Evolutionary conservation across 2,329 filamentous ascomycete genomes (phyloP), one percentile per base, ranked within the genome.

Genomic region (Colletotrichum simmondsii): DNA sequence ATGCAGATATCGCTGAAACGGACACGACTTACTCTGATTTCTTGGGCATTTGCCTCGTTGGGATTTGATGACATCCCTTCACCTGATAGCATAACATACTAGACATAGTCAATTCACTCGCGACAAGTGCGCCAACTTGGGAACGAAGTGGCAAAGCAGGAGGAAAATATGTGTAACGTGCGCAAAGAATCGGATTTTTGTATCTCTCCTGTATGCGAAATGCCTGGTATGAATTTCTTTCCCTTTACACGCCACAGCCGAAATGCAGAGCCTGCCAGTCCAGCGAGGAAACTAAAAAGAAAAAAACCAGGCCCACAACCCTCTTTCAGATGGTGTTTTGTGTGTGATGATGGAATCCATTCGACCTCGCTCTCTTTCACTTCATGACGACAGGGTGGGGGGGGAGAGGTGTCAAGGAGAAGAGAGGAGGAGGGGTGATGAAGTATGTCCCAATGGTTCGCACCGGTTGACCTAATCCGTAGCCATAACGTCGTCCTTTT

Each of bases 161-260:
- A 12, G 28, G 63, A 2, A 60, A 11, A 26, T 4, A 22, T 3
- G 2, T 53, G 42, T 70, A 73, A 70, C 71, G 71, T 75, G 74
- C 72, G 73, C 72, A 75, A 75, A 75, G 73, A 76, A 73, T 70
- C 68, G 74, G 72, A 70, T 73, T 83, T 84, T 78, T 79, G 73
- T 74, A 68, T 75, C 76, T 77, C 81, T 83, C 80, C 83, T 85
- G 85, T 83, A 86, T 86, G 84, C 85, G 82, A 85, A 73, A 84
- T 82, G 83, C 85, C 83, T 85, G 80, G 83, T 86, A 85, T 86
- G 81, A 85, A 64, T 72, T 74, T 71, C 73, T 74, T 85, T 82
- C 84, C 85, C 84, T 84, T 84, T 86, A 85, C 85, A 86, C 85
- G 85, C 85, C 85, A 81, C 84, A 86, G 84, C 85, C 85, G 80